Base-by-base conservation (phyloP, 1,284 basidiomycete species). In the Malassezia restricta region DNA sequence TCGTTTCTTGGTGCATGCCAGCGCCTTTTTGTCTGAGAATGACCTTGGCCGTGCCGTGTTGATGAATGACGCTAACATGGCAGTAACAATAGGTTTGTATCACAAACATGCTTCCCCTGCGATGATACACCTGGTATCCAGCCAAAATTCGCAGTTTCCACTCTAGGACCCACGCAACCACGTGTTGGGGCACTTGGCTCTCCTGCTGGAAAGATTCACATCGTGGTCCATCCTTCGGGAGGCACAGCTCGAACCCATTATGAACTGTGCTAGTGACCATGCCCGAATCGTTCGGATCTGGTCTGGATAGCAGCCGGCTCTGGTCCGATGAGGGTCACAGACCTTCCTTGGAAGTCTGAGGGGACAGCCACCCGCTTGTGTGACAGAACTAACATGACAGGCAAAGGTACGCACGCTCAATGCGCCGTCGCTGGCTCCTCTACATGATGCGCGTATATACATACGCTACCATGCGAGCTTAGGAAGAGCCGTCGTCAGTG, bases 341-440 rank as follows among this genome's bases (percentile, higher is more conserved):
- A 71, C 69, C 69, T 72, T 72, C 69, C 69, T 72, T 72, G 69
- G 69, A 72, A 71, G 69, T 72, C 69, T 69, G 69, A 72, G 65
- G 52, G 52, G 52, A 30, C 38, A 11, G 8, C 28, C 27, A 27
- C 17, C 6, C 32, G 33, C 33, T 15, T 35, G 33, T 15, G 15
- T 7, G 31, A 14, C 20, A 42, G 28, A 6, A 33, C 31, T 27
- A 17, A 42, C 47, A 42, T 42, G 15, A 15, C 33, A 31, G n/a
- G 30, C 30, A 6, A 32, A 39, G 38, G 46, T 40, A 48, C 46
- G 38, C 29, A 28, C 27, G 5, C 29, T 20, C n/a, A 12, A 12
- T 15, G 33, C 33, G 24, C 27, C 46, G 46, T 29, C 20, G 37
- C 31, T 11, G 42, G 9, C 28, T 15, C 39, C 24, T 29, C 38